A percentile compares a stretch with the other conserved stretches of the same genome.
These are phyloP conservation scores for Iris macrosiphon DNA, from an alignment of 106 monocot species.

Conservation along the genomic window DNA sequence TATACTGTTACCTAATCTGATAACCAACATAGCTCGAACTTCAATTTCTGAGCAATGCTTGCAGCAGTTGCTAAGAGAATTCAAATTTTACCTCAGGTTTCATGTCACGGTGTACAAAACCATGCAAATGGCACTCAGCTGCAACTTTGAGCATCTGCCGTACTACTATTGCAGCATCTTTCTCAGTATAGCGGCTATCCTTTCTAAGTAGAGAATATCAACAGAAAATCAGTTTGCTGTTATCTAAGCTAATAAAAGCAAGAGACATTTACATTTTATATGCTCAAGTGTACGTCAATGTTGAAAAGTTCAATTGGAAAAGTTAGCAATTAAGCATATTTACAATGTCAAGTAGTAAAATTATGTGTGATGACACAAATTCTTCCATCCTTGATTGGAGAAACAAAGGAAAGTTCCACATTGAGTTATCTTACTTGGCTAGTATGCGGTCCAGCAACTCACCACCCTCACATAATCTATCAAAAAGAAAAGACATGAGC, in stretches of 20 bases:
- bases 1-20: too few species aligned
- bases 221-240: conserved; percentile 7
- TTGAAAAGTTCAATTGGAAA: too few species aligned
- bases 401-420: not conserved
- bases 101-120: conserved; percentile 93
- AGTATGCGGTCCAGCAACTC: conserved; percentile 90
- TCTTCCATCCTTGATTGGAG: not conserved
- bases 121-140: conserved; percentile 92
- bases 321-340: too few species aligned
- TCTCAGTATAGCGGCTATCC: conserved; percentile 90
- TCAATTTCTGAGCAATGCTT: too few species aligned
- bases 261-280: too few species aligned
- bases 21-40: too few species aligned
- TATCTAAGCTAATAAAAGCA: too few species aligned
- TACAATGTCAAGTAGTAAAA: too few species aligned
- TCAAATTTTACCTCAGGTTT: conserved; percentile 77
- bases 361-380: too few species aligned
- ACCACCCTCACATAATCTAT: conserved; percentile 92
- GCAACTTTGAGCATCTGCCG: conserved; percentile 96
- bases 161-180: conserved; percentile 89
- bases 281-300: too few species aligned
- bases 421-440: conserved; percentile 60
- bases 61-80: not conserved
- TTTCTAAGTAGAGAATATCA: conserved; percentile 40
- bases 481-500: too few species aligned